Evolutionary conservation across 306 rosid species (phyloP).

Genomic region (Morella rubra): DNA sequence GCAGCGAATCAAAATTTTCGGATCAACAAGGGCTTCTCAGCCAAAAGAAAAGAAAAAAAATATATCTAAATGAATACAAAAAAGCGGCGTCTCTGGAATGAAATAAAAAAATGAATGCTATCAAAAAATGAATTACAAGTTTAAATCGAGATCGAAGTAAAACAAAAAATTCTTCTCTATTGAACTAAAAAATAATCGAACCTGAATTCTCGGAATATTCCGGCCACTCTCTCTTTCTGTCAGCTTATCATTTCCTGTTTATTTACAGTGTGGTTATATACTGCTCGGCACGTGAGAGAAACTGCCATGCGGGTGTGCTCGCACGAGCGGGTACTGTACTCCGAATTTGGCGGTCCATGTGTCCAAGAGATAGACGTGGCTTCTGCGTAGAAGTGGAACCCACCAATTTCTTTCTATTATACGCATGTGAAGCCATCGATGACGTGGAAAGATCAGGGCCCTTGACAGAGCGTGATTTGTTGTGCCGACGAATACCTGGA

Average conservation of each 20-base stretch:
- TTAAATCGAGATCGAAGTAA: background rate
- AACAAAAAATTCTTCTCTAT: no score
- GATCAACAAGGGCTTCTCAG: background rate
- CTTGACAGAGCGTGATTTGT: background rate
- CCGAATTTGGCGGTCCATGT: background rate
- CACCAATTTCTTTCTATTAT: background rate
- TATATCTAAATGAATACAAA: no score
- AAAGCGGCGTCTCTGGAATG: background rate
- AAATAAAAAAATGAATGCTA: background rate
- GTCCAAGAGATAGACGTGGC: background rate
- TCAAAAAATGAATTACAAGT: background rate
- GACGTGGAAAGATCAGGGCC: slow-evolving; percentile 22
- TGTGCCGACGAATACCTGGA: background rate
- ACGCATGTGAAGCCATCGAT: background rate
- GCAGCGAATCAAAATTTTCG: background rate
- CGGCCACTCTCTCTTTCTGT: slow-evolving; percentile 4
- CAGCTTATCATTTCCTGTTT: background rate
- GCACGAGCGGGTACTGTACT: background rate
- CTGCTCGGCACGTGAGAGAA: slow-evolving; percentile 1
- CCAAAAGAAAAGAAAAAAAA: background rate
- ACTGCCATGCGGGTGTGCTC: background rate
- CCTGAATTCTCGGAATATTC: slow-evolving; percentile 29
- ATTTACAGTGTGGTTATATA: background rate
- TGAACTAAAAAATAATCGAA: background rate
- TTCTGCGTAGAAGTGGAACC: background rate